Conservation (phyloP, 345 rosid species). For the Brassica rapa region DNA sequence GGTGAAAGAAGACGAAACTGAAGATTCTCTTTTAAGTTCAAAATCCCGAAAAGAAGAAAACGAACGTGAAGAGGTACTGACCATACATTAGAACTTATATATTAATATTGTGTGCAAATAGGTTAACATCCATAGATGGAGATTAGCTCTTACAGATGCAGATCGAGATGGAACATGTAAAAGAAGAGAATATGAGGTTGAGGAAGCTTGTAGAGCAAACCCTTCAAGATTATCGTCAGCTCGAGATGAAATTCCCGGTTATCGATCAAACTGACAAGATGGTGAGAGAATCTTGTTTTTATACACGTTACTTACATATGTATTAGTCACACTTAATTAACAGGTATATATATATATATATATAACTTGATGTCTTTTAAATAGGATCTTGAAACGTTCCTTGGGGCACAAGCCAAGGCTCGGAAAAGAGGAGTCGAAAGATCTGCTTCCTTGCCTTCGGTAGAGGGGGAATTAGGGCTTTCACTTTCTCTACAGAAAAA, state of each 20-base stretch:
- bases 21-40: constrained; percentile 20
- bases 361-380: background rate
- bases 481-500: constrained; percentile 36
- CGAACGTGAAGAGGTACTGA: constrained; percentile 41
- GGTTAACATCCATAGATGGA: constrained; percentile 20
- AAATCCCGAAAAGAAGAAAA: constrained; percentile 30
- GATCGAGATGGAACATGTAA: constrained; percentile 39
- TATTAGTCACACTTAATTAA: background rate
- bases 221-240: constrained; percentile 39
- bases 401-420: constrained; percentile 31
- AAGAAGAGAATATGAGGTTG: constrained; percentile 37
- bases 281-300: constrained; percentile 22
- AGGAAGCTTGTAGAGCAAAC: constrained; percentile 42
- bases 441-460: background rate
- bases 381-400: constrained; percentile 35
- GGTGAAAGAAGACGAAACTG: constrained; percentile 9
- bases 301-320: constrained; percentile 4
- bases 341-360: background rate
- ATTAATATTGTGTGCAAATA: background rate
- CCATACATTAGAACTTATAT: background rate
- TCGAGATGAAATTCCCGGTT: constrained; percentile 41
- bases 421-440: constrained; percentile 23
- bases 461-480: constrained; percentile 36
- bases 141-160: constrained; percentile 39
- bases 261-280: constrained; percentile 21